Base-by-base conservation (phyloP, 129 eudicot genomes). In the Pseudognaphalium luteoalbum region DNA sequence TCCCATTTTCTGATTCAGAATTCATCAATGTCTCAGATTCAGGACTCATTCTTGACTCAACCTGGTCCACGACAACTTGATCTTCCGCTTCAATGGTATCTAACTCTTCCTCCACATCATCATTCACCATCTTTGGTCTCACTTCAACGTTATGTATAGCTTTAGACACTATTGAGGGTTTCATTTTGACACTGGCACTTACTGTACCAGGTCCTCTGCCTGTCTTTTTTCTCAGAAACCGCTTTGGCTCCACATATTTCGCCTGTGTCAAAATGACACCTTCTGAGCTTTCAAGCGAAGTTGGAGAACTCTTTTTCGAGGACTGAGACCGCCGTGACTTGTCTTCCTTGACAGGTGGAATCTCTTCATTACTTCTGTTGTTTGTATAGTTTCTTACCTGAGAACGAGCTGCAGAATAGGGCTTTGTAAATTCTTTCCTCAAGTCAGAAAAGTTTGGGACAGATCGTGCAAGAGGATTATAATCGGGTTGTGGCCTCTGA, bases 391-490 rank as follows among this genome's bases (percentile, higher is more conserved):
- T 93, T 83, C 97, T 85, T 42, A 64, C 60, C 74, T 87, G 98
- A 54, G 87, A 73, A 57, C 97, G 91, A 50, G 78, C 69, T 75
- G 84, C 86, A 61, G 90, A 81, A 72, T 69, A 88, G 34, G 96
- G 97, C 58, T 90, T 90, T 7, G 97, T 83, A 68, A 85, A 83
- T 60, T 93, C 95, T 78, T 90, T 90, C 69, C 97, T 79, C 41
- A 90, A 50, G 70, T 90, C 98, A 59, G 96, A 86, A 70, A 93
- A 88, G 76, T 88, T 93, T 65, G 97, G 98, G 81, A 93, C 92
- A 0, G 97, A 93, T 51, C 86, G 98, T 1, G 85, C 89, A 58
- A 88, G 86, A 76, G 91, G 87, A 80, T 90, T 93, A 78, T 90
- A 90, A 47, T 90, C 96, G 9, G 86, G 70, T 80, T 88, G 87